Evolutionary conservation across 306 rosid genomes (phyloP), one percentile per base, ranked within the genome.

Genomic region (Fragaria iinumae): DNA sequence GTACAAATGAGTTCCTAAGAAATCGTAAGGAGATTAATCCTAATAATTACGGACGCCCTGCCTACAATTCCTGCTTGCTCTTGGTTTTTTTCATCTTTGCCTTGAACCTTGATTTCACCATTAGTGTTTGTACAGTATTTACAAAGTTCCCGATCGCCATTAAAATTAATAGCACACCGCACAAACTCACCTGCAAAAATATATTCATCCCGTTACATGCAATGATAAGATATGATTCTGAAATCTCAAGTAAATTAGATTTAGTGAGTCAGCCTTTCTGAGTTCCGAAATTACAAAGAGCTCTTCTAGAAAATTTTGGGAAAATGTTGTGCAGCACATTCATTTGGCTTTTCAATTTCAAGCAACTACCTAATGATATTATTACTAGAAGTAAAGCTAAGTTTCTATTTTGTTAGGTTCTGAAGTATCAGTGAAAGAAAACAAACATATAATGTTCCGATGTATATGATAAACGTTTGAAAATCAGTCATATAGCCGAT

Each of bases 121-220:
- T 73, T 75, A 96, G 91, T 17, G 93, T 96, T 83, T 92, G 88
- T 68, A 96, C 98, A 16, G 99, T 96, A 83, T 92, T 86, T 87
- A 79, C 75, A 72, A 96, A 96, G 89, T 96, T 96, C 82, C 96
- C 99, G 50, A 90, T 83, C 59, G 99, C 99, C 99, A 96, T 96
- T 18, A 88, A 44, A 57, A 96, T 89, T 82, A 96, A 80, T 69
- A 96, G 90, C 71, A 87, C 23, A 36, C 99, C 99, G 20, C 96
- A 92, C 84, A 92, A 84, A 75, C 86, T 76, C n/a, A 96, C 99
- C 99, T 96, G 97, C 82, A 72, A 56, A 67, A 38, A 68, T 36
- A 64, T 48, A 81, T 77, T 73, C 76, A 81, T 77, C 72, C 17
- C 64, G 67, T 25, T 59, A 36, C 39, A 23, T 25, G 57, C 59